These are phyloP conservation scores for Salix udensis DNA, from an alignment of 345 rosid genomes.

Conservation along the genomic window DNA sequence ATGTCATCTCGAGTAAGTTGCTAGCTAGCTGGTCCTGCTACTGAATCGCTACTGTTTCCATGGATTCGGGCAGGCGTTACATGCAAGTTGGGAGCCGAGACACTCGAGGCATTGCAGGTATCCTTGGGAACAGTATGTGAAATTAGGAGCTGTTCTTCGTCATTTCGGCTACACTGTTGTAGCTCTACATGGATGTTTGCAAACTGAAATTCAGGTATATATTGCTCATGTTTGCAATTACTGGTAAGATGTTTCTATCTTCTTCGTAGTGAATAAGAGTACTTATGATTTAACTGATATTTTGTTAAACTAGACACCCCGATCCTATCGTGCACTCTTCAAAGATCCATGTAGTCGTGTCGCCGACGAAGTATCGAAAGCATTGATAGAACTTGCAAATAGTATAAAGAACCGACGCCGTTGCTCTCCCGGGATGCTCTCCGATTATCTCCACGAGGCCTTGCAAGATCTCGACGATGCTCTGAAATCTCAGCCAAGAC, in stretches of 20 bases:
- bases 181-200: constrained; percentile 80
- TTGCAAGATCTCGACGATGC: constrained; percentile 71
- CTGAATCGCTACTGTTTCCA: background rate
- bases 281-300: too few relatives aligned
- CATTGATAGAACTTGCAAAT: constrained; percentile 51
- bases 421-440: constrained; percentile 72
- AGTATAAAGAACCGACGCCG: constrained; percentile 60
- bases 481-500: constrained; percentile 70
- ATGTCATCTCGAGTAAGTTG: background rate
- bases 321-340: constrained; percentile 56
- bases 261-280: background rate
- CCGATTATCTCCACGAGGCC: constrained; percentile 74
- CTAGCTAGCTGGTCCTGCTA: background rate
- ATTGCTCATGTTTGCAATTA: background rate
- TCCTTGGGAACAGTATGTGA: constrained; percentile 78
- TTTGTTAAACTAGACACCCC: constrained; percentile 46
- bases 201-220: constrained; percentile 86
- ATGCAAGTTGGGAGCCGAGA: constrained; percentile 92
- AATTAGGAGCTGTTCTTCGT: constrained; percentile 77
- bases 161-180: constrained; percentile 75
- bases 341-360: constrained; percentile 72
- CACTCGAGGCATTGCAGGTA: constrained; percentile 51
- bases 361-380: constrained; percentile 65
- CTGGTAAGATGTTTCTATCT: background rate
- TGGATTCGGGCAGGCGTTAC: constrained; percentile 44